Percentiles rank a stretch among this genome's conserved stretches.
Evolutionary conservation across 768 basidiomycete genomes (phyloP).

Genomic region (Termitomyces sp.): DNA sequence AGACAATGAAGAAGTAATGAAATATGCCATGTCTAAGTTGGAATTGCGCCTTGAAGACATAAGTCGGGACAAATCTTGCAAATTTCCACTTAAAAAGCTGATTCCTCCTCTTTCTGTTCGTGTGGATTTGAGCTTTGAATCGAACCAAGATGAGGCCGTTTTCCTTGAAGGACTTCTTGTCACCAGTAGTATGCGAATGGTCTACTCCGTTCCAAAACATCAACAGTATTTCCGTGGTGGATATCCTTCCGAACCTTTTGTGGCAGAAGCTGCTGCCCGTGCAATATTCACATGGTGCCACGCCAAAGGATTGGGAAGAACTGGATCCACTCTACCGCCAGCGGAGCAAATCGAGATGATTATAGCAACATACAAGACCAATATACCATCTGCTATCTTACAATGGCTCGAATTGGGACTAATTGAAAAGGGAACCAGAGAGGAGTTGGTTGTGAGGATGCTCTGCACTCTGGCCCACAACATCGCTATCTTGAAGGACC

Average conservation of each 20-base stretch:
- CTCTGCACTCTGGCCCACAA: neutral
- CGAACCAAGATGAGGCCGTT: slow-evolving; percentile 3
- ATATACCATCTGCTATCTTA: neutral
- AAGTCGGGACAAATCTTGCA: too few species aligned
- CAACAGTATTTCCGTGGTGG: neutral
- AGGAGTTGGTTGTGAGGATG: slow-evolving; percentile 4
- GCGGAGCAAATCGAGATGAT: neutral
- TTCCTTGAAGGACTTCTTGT: slow-evolving; percentile 4
- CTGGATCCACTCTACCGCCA: neutral
- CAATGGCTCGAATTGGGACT: neutral
- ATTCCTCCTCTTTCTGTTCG: neutral
- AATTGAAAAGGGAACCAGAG: neutral
- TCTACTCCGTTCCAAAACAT: slow-evolving; percentile 1
- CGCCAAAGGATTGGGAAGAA: neutral
- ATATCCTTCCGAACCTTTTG: slow-evolving; percentile 2
- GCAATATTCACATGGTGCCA: neutral
- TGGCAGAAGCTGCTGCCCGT: neutral
- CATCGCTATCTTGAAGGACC: neutral
- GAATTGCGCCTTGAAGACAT: neutral
- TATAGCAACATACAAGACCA: neutral
- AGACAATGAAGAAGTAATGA: neutral
- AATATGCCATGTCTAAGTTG: neutral
- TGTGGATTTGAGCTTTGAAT: neutral
- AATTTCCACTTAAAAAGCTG: neutral
- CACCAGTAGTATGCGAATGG: slow-evolving; percentile 2